These are phyloP conservation scores for Lolium multiflorum DNA, from an alignment of 176 grass and related monocot species.

Conservation along the genomic window DNA sequence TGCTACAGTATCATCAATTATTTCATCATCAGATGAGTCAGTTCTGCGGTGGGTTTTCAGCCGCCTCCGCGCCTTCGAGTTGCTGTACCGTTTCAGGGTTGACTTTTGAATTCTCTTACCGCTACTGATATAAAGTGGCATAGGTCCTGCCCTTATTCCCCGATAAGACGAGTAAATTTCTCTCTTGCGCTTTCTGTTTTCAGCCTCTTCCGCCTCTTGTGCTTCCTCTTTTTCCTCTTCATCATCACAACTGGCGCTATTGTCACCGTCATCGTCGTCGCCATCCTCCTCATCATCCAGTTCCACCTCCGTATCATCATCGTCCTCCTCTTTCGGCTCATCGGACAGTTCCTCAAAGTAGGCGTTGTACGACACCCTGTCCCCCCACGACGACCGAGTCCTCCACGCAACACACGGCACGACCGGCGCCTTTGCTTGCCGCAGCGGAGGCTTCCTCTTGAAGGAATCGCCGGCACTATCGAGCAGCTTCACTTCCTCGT, in stretches of 20 bases:
- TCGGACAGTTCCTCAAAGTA: constrained; percentile 77
- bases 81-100: background rate
- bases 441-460: background rate
- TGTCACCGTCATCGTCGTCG: constrained; percentile 18
- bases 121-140: background rate
- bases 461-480: constrained; percentile 17
- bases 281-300: constrained; percentile 51
- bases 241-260: constrained; percentile 48
- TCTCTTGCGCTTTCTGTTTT: constrained; percentile 43
- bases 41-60: background rate
- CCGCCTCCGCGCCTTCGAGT: background rate
- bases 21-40: constrained; percentile 47
- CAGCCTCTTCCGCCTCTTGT: constrained; percentile 43
- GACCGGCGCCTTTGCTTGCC: constrained; percentile 35
- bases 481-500: constrained; percentile 44
- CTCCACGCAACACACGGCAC: constrained; percentile 77
- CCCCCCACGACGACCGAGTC: constrained; percentile 61
- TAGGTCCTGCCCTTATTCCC: no score
- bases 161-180: constrained; percentile 7
- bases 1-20: constrained; percentile 40
- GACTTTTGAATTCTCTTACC: constrained; percentile 7
- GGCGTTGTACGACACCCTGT: constrained; percentile 68
- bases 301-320: constrained; percentile 65
- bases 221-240: constrained; percentile 56
- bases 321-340: constrained; percentile 70